Conservation (phyloP, 768 basidiomycete species). For the Gloeophyllum trabeum region DNA sequence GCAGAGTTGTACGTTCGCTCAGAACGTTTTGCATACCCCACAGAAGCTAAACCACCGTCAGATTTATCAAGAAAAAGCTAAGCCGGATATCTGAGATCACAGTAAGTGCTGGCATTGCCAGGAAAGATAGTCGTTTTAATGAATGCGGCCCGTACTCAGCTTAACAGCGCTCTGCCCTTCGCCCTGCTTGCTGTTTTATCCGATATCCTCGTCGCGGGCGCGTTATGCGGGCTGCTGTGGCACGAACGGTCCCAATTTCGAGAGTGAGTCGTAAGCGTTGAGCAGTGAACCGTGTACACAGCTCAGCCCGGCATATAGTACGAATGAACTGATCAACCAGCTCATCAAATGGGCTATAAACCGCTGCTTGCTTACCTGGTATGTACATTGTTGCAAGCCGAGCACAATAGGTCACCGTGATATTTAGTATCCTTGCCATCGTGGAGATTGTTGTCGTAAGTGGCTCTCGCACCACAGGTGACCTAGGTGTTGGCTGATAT, state of each 20-base stretch:
- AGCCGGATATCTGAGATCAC: conserved; percentile 2
- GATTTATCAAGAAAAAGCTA: not conserved
- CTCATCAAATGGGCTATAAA: not conserved
- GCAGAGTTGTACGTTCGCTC: not conserved
- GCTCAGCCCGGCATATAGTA: not conserved
- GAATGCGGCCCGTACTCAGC: not conserved
- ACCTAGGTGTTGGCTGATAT: no score
- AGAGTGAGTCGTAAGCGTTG: not conserved
- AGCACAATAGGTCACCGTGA: not conserved
- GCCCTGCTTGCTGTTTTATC: conserved; percentile 8
- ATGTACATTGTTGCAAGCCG: not conserved
- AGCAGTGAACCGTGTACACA: not conserved
- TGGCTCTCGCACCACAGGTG: no score
- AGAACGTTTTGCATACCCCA: no score
- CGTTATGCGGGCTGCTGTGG: conserved; percentile 1
- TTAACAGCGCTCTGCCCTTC: conserved; percentile 6
- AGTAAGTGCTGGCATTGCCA: not conserved
- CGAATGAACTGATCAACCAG: not conserved
- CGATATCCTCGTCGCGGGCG: conserved; percentile 8
- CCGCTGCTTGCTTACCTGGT: not conserved
- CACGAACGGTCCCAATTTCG: not conserved
- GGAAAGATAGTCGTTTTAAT: not conserved
- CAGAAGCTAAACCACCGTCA: no score
- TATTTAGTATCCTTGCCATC: not conserved
- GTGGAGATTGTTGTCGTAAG: not conserved